Base-by-base conservation (phyloP, 805 yeast genomes). In the Wickerhamomyces sydowiorum region DNA sequence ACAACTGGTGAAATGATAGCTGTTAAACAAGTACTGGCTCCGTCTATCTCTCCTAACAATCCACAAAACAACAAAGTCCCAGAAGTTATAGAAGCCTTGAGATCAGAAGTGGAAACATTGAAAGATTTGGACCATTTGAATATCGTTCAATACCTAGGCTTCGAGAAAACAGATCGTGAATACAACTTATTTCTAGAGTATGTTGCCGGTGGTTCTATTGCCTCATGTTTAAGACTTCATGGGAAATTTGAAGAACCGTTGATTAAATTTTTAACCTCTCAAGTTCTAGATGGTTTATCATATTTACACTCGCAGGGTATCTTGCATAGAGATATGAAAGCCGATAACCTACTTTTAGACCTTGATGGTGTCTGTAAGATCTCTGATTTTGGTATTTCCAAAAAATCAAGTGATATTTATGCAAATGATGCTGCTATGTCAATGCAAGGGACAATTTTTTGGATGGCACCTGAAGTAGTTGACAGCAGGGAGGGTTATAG, bases 401-500 rank as follows among this genome's bases (percentile, higher is more conserved):
- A 88, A 60, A 78, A 80, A 55, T 78, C 88, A 12, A 75, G 80
- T 36, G 90, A 93, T 58, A 86, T 91, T 20, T 91, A 93, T 60
- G 81, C 86, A 24, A 89, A 93, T 60, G 81, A 87, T 53, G 88
- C 96, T 4, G 96, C 88, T 42, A 86, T 90, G 96, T 90, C 97
- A 12, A 88, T 87, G 95, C 96, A 95, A 63, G 99, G 99, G 20
- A 90, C 99, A 0, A 88, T 95, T 1, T 93, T 90, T 61, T 93
- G 99, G 99, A 93, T 93, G 99, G 99, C 99, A 1, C 99, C 99
- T 0, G 99, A 93, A 59, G 96, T 95, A 49, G 89, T 93, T 39
- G 91, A 89, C 59, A 88, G 87, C 44, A 81, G 81, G 49, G 93
- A 84, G 59, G 99, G 99, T 1, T 93, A 93, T 60, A 87, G 95